Percentiles rank a stretch among this genome's conserved stretches.
These are phyloP conservation scores for Fomitiporia mediterranea DNA, from an alignment of 1,284 basidiomycete genomes.

Conservation along the genomic window DNA sequence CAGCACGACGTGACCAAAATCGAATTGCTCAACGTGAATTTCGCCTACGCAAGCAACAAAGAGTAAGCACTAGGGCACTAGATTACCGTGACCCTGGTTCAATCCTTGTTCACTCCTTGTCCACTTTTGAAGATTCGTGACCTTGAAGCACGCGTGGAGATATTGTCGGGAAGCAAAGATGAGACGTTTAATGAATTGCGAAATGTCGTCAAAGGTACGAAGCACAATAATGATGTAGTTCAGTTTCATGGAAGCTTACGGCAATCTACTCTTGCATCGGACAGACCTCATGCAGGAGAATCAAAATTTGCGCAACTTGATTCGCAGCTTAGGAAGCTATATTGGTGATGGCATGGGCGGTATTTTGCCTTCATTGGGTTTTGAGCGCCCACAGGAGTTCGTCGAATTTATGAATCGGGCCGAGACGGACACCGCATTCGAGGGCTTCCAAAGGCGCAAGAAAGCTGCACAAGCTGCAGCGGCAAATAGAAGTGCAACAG, in stretches of 20 bases:
- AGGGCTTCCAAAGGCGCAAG: conserved; percentile 75
- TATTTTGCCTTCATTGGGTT: conserved; percentile 74
- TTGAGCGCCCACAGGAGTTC: conserved; percentile 65
- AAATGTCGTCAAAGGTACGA: conserved; percentile 70
- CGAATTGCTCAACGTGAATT: conserved; percentile 92
- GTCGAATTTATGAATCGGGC: conserved; percentile 76
- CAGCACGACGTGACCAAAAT: conserved; percentile 84
- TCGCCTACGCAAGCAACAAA: conserved; percentile 82
- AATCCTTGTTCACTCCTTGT: background rate
- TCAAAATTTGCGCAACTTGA: conserved; percentile 71
- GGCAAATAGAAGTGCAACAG: conserved; percentile 33
- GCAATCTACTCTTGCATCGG: conserved; percentile 1
- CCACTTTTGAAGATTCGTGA: conserved; percentile 73
- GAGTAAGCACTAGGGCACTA: conserved; percentile 38
- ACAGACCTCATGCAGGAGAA: conserved; percentile 86
- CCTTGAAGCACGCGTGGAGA: conserved; percentile 86
- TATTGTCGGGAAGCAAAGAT: conserved; percentile 85
- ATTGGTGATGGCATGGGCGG: conserved; percentile 82
- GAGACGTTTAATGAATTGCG: conserved; percentile 79
- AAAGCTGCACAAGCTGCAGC: conserved; percentile 26
- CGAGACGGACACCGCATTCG: conserved; percentile 89
- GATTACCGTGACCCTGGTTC: conserved; percentile 10
- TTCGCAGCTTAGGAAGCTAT: conserved; percentile 71
- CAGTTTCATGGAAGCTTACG: background rate
- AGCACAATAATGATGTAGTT: background rate